phyloP scores from a whole-genome alignment of 345 rosid species.

The Ricinus communis region DNA sequence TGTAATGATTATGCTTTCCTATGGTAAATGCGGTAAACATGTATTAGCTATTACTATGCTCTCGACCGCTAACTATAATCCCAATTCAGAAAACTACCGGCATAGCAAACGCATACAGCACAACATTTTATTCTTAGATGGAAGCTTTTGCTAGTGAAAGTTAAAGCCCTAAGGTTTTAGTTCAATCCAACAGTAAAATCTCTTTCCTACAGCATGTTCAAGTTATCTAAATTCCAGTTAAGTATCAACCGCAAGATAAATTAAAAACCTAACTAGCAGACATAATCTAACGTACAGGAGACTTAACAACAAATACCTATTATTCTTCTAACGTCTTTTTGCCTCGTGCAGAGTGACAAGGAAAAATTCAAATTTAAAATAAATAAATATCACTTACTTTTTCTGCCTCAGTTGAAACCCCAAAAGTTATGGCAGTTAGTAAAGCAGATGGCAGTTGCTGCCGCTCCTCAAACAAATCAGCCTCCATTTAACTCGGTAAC shows the following conservation, averaged over 20 bases:
- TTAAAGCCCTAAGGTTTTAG: neutral
- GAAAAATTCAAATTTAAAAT: neutral
- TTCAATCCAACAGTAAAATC: neutral
- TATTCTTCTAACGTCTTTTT: neutral
- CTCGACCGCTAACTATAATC: too few species aligned
- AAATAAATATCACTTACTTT: constrained; percentile 27
- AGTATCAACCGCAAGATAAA: neutral
- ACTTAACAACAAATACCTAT: neutral
- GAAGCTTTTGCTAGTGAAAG: too few species aligned
- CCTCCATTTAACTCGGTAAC: constrained; percentile 32
- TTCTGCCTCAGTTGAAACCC: constrained; percentile 45
- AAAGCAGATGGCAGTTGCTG: constrained; percentile 43
- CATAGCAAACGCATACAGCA: too few species aligned
- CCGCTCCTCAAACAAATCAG: constrained; percentile 34
- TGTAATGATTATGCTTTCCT: too few species aligned
- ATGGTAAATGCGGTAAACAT: too few species aligned
- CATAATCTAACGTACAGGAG: neutral
- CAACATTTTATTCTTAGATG: too few species aligned
- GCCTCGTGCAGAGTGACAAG: neutral
- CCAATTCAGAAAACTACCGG: too few species aligned
- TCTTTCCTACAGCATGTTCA: neutral
- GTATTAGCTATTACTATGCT: too few species aligned
- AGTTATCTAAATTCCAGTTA: neutral
- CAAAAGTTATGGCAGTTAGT: constrained; percentile 40
- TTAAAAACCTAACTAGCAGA: neutral